These are phyloP conservation scores for Penicillium fuscoglaucum DNA, from an alignment of 2,329 filamentous ascomycete genomes.

Conservation along the genomic window DNA sequence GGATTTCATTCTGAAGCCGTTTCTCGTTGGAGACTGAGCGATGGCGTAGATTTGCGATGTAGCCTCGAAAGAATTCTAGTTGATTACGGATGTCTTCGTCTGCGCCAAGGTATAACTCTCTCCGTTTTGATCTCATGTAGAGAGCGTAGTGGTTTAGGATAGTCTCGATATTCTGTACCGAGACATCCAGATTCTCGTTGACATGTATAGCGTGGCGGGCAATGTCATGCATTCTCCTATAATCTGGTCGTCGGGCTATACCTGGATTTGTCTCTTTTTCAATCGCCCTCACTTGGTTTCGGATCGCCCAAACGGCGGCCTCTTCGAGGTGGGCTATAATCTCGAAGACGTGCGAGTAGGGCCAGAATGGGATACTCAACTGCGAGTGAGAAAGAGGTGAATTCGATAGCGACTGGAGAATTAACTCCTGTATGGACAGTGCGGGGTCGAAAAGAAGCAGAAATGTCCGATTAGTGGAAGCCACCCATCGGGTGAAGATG, in stretches of 20 bases:
- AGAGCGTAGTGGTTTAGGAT: neutral
- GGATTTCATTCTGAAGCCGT: neutral
- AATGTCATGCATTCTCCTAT: neutral
- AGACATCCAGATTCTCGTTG: neutral
- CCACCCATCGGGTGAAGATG: conserved; percentile 10
- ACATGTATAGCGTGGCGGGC: conserved; percentile 3
- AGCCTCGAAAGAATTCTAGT: neutral
- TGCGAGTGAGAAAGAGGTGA: neutral
- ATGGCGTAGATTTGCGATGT: neutral
- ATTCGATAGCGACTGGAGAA: neutral
- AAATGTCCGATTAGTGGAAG: neutral
- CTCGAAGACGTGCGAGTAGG: neutral
- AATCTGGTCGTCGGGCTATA: neutral
- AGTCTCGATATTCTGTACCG: neutral
- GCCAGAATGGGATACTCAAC: neutral
- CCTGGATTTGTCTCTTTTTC: neutral
- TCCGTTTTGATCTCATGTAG: no score
- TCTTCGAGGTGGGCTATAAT: neutral
- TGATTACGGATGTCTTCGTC: neutral
- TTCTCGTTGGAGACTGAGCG: neutral
- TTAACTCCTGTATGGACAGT: neutral
- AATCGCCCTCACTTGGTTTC: neutral
- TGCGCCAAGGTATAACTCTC: neutral
- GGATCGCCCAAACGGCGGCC: neutral
- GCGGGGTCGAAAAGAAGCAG: neutral